These are phyloP conservation scores for Xylaria sp. DNA, from an alignment of 2,329 filamentous ascomycete species.

Conservation along the genomic window DNA sequence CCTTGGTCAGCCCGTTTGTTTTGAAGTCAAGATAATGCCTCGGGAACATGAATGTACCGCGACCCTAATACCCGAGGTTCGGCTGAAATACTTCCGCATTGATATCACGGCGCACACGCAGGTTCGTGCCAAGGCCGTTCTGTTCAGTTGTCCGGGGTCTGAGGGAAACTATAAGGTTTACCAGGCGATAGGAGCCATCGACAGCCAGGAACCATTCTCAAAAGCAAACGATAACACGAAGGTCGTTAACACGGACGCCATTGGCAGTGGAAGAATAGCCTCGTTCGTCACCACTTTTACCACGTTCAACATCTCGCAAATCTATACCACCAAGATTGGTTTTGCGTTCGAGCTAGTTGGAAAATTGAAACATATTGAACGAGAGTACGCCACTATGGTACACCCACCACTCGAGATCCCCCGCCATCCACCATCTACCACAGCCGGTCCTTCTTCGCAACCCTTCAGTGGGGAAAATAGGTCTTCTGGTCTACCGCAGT, in stretches of 20 bases:
- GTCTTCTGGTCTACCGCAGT: slow-evolving; percentile 5
- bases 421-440: neutral
- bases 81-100: slow-evolving; percentile 13
- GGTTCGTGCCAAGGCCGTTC: slow-evolving; percentile 6
- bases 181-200: neutral
- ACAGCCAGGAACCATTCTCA: slow-evolving; percentile 13
- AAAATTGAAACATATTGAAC: neutral
- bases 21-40: slow-evolving; percentile 20
- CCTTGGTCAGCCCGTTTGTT: slow-evolving; percentile 11
- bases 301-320: slow-evolving; percentile 20
- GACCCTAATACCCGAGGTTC: slow-evolving; percentile 19
- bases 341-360: slow-evolving; percentile 18
- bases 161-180: slow-evolving; percentile 1
- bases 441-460: slow-evolving; percentile 2
- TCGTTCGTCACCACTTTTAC: slow-evolving; percentile 10
- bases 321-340: slow-evolving; percentile 7
- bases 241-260: slow-evolving; percentile 9
- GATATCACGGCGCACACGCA: slow-evolving; percentile 4
- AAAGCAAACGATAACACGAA: slow-evolving; percentile 20
- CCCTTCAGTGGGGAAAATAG: neutral
- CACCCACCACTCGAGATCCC: slow-evolving; percentile 14
- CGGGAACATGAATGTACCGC: slow-evolving; percentile 19
- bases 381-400: slow-evolving; percentile 5
- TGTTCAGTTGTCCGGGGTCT: slow-evolving; percentile 3
- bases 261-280: neutral